Percentiles rank a stretch among this genome's conserved stretches.
Evolutionary conservation across 164 flowering plant species (phyloP).

Genomic region (Nymphaea thermarum): DNA sequence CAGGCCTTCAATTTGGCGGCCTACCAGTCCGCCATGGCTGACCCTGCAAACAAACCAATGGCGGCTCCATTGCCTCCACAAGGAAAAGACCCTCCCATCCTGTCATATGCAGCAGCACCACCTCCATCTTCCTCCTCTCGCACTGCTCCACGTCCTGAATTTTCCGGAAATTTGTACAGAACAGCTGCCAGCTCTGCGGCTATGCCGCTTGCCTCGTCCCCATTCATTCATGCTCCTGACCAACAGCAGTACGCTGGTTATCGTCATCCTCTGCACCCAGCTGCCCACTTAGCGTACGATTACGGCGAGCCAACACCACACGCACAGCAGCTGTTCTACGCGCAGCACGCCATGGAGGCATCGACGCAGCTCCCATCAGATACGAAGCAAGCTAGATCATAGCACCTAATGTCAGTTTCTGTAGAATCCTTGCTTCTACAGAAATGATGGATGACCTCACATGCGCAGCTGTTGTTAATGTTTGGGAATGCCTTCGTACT

Average conservation of each 20-base stretch:
- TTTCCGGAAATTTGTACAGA: constrained; percentile 41
- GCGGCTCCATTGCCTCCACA: constrained; percentile 34
- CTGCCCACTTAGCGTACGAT: constrained; percentile 47
- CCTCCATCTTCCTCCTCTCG: constrained; percentile 20
- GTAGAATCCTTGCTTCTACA: background rate
- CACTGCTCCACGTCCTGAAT: constrained; percentile 39
- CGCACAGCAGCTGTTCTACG: constrained; percentile 38
- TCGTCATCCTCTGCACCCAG: background rate
- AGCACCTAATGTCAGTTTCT: constrained; percentile 13
- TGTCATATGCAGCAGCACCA: constrained; percentile 20
- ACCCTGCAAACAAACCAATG: constrained; percentile 29
- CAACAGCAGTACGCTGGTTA: constrained; percentile 28
- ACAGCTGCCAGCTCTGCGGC: constrained; percentile 21
- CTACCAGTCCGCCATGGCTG: background rate
- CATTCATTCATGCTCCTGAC: constrained; percentile 38
- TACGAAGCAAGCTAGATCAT: constrained; percentile 40
- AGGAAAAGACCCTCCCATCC: constrained; percentile 12
- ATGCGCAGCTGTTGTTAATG: too few relatives aligned
- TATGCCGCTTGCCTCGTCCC: constrained; percentile 8
- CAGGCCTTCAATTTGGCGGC: constrained; percentile 40
- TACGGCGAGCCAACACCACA: constrained; percentile 46
- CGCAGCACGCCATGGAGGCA: constrained; percentile 47
- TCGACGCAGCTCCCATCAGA: constrained; percentile 36
- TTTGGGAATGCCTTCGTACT: background rate
- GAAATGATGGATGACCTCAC: background rate